phyloP scores from a whole-genome alignment of 2,329 filamentous ascomycete genomes.

The Colletotrichum truncatum region DNA sequence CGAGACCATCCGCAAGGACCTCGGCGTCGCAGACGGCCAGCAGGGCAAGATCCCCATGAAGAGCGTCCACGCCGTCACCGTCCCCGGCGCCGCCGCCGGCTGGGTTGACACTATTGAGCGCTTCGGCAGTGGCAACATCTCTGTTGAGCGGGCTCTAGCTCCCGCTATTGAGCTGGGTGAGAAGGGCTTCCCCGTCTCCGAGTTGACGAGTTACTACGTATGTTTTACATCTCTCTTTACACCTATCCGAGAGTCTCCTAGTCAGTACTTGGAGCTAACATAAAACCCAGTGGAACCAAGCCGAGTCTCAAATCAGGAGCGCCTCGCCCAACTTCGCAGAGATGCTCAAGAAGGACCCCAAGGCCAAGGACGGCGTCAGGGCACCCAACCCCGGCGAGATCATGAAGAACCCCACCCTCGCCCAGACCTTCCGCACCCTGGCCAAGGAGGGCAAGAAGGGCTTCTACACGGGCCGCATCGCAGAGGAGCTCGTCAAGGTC shows the following conservation, averaged over 20 bases:
- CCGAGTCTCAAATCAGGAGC: slow-evolving; percentile 69
- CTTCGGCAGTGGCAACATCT: slow-evolving; percentile 89
- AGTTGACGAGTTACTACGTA: slow-evolving; percentile 76
- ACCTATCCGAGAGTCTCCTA: too few species aligned
- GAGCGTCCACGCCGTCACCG: slow-evolving; percentile 84
- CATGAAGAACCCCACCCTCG: slow-evolving; percentile 85
- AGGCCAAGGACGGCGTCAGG: slow-evolving; percentile 74
- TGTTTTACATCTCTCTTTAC: too few species aligned
- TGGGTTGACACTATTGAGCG: slow-evolving; percentile 91
- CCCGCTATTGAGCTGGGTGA: slow-evolving; percentile 90
- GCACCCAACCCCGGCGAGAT: slow-evolving; percentile 85
- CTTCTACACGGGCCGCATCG: slow-evolving; percentile 89
- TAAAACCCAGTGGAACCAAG: slow-evolving; percentile 71
- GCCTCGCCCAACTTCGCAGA: slow-evolving; percentile 89
- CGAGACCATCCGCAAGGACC: slow-evolving; percentile 73
- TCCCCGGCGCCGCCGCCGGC: slow-evolving; percentile 89
- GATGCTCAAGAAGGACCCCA: slow-evolving; percentile 82
- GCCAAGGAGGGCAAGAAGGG: slow-evolving; percentile 86
- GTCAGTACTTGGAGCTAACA: too few species aligned
- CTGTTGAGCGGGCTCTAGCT: slow-evolving; percentile 77
- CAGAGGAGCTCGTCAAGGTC: slow-evolving; percentile 82
- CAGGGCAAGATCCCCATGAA: slow-evolving; percentile 72
- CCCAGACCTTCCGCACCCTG: slow-evolving; percentile 81
- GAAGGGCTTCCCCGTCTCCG: slow-evolving; percentile 88
- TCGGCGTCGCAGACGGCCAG: slow-evolving; percentile 70